phyloP scores from a whole-genome alignment of 495 filamentous ascomycete species.

The Aspergillus conjunctus region DNA sequence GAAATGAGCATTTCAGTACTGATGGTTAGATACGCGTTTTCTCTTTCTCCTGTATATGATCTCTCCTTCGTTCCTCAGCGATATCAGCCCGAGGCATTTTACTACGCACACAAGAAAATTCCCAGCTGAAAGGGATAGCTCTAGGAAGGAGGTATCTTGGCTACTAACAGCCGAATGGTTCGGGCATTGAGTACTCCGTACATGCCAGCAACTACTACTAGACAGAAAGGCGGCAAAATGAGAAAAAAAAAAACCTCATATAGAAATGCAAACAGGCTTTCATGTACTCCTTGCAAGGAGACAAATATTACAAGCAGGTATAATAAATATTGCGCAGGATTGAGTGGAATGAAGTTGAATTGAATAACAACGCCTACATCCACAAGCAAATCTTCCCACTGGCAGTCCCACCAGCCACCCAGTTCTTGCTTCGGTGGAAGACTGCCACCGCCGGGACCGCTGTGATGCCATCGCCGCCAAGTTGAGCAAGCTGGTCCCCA shows the following conservation, averaged over 20 bases:
- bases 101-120: too few relatives aligned
- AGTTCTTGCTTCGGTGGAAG: constrained; percentile 85
- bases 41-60: background rate
- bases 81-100: too few relatives aligned
- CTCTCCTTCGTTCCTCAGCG: background rate
- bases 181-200: too few relatives aligned
- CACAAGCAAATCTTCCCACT: constrained; percentile 93
- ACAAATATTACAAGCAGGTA: too few relatives aligned
- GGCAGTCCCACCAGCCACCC: constrained; percentile 89
- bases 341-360: background rate
- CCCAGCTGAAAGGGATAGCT: too few relatives aligned
- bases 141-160: too few relatives aligned
- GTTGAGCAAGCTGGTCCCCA: constrained; percentile 87
- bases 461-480: constrained; percentile 85
- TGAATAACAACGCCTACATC: constrained; percentile 54
- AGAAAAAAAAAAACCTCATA: too few relatives aligned
- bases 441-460: constrained; percentile 91
- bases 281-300: too few relatives aligned
- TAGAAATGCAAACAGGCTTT: too few relatives aligned
- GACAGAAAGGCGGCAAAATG: too few relatives aligned
- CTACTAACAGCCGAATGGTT: too few relatives aligned
- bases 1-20: constrained; percentile 30
- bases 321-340: background rate
- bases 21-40: constrained; percentile 18
- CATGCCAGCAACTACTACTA: too few relatives aligned